Evolutionary conservation across 495 filamentous ascomycete species (phyloP), one percentile per base, ranked within the genome.

Genomic region (Penicillium cataractarum): DNA sequence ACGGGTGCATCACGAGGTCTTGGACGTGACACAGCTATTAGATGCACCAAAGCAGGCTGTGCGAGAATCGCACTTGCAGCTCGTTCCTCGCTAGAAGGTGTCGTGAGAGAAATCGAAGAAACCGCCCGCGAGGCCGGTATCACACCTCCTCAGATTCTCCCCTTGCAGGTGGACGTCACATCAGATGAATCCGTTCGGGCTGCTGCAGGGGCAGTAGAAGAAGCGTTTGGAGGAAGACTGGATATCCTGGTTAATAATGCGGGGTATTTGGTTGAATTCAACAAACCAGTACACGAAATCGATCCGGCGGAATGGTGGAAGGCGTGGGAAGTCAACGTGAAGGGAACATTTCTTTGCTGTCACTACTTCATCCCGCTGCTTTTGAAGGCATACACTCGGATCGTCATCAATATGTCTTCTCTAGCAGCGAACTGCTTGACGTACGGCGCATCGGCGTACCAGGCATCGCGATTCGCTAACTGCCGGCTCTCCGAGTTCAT

Each of bases 221-320:
- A 71, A 37, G 44, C 50, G 0, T 74, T 78, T 46, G 62, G 40
- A 1, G 77, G 77, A 4, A 65, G 69, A 1, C 59, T 86, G 0
- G 84, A 88, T 53, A 77, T 87, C 40, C 65, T 87, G 17, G 71
- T 87, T 61, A 86, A 84, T 65, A 86, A 87, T 51, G 83, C 84
- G 0, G 85, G 80, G n/a, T 63, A 67, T 37, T 60, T 82, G 6
- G 70, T 76, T 15, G 31, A 64, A 8, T 81, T 65, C 64, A 32
- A 21, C 64, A 32, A 21, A 13, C 71, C 62, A 0, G 67, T 86
- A 6, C 68, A 63, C 1, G 83, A 85, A 0, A 65, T 60, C 6
- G 78, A 85, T 27, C 75, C 76, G 5, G 71, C 72, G 0, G 67
- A 75, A 17, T 85, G 82, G 79, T 84, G 78, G 78, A 58, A 68